Evolutionary conservation across 2,329 filamentous ascomycete species (phyloP).

Genomic region (Pseudohalonectria lignicola): DNA sequence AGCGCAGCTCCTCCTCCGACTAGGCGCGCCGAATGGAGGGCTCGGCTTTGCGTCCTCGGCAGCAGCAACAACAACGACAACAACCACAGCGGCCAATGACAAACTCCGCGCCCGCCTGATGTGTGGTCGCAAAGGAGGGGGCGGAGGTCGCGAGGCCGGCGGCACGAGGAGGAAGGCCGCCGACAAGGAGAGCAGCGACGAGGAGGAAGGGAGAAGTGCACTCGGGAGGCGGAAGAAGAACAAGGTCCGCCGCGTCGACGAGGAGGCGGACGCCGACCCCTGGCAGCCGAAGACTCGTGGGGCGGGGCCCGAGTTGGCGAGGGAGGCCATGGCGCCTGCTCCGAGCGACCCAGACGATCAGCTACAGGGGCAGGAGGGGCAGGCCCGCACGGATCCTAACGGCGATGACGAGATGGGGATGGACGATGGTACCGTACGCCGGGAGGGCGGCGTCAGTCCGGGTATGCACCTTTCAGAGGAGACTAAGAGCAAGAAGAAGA

Average conservation of each 20-base stretch:
- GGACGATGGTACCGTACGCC: no score
- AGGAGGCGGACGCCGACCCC: neutral
- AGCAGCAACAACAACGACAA: conserved; percentile 12
- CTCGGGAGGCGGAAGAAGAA: conserved; percentile 11
- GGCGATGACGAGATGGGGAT: no score
- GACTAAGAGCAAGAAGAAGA: neutral
- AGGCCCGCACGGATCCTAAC: no score
- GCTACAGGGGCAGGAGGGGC: no score
- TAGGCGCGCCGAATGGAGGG: conserved; percentile 22
- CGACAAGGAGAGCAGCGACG: conserved; percentile 12
- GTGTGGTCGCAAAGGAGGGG: conserved; percentile 9
- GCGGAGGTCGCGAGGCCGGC: conserved; percentile 7
- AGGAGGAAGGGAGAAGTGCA: conserved; percentile 16
- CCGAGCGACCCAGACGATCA: no score
- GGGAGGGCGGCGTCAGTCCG: no score
- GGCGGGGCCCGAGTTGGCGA: no score
- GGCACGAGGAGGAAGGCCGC: conserved; percentile 1
- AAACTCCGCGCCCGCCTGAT: conserved; percentile 19
- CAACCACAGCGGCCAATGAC: conserved; percentile 8
- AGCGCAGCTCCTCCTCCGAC: neutral
- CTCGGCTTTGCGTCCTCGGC: conserved; percentile 25
- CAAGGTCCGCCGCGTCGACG: conserved; percentile 2
- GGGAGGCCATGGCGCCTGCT: no score
- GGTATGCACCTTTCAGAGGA: no score
- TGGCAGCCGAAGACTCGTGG: no score